Evolutionary conservation across 169 alveolate species (phyloP).

Genomic region (Plasmodium fragile): DNA sequence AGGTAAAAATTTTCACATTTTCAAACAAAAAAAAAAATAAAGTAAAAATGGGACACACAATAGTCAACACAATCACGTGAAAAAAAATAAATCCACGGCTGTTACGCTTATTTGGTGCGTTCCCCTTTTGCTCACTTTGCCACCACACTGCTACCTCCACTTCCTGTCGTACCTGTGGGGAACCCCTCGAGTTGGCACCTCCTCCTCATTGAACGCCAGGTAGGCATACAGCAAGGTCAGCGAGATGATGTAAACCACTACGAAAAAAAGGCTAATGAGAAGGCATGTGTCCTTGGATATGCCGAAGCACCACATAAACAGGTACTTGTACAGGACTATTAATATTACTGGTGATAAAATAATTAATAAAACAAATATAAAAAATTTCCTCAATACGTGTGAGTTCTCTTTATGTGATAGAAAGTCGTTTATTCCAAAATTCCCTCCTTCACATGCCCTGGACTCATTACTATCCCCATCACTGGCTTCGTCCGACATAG

Average conservation of each 20-base stretch:
- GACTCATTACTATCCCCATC: neutral
- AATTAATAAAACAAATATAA: conserved; percentile 54
- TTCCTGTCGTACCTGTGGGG: neutral
- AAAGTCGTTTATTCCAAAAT: conserved; percentile 31
- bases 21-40: neutral
- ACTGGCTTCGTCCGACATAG: neutral
- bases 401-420: conserved; percentile 44
- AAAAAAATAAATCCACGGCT: neutral
- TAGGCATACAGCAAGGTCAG: conserved; percentile 52
- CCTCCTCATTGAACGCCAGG: conserved; percentile 41
- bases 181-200: neutral
- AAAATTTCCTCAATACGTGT: conserved; percentile 32
- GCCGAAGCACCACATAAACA: conserved; percentile 2
- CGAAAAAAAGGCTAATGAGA: conserved; percentile 34
- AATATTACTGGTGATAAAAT: conserved; percentile 50
- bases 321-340: conserved; percentile 28
- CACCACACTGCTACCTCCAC: neutral
- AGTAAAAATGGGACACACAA: neutral
- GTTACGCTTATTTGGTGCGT: neutral
- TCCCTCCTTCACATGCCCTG: conserved; percentile 8
- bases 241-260: conserved; percentile 6
- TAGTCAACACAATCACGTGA: neutral
- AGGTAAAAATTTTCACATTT: neutral
- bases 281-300: conserved; percentile 31
- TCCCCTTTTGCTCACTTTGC: neutral